Conservation (phyloP, 2,329 filamentous ascomycete genomes). For the Berkeleyomyces basicola region DNA sequence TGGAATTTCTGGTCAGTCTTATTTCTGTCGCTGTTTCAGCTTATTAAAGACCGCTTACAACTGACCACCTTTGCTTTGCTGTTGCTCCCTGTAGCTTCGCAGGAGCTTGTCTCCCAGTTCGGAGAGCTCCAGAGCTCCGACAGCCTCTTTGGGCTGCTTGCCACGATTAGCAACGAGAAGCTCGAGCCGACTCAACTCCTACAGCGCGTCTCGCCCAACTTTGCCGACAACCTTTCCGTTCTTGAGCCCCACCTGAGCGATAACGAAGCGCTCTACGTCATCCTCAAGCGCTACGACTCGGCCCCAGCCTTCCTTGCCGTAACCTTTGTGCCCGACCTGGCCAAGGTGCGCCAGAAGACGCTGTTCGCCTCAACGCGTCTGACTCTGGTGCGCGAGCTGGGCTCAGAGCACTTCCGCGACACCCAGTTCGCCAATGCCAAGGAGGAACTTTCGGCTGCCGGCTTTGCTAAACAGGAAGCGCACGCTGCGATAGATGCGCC, state of each 20-base stretch:
- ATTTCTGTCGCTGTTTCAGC: neutral
- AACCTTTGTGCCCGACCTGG: constrained; percentile 64
- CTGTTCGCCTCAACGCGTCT: constrained; percentile 64
- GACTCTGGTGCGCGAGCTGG: constrained; percentile 59
- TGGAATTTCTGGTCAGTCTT: constrained; percentile 49
- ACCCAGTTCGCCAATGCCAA: constrained; percentile 55
- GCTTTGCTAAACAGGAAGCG: constrained; percentile 56
- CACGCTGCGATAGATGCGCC: constrained; percentile 50
- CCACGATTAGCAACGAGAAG: constrained; percentile 51
- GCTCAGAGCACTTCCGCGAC: constrained; percentile 62
- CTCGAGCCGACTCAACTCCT: constrained; percentile 42
- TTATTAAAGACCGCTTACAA: neutral
- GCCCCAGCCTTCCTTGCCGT: constrained; percentile 48
- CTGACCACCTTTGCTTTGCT: neutral
- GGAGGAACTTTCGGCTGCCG: constrained; percentile 50
- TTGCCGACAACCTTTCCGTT: constrained; percentile 45
- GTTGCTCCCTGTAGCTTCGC: constrained; percentile 38
- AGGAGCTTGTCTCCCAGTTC: constrained; percentile 62
- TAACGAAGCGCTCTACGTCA: constrained; percentile 53
- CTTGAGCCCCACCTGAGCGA: constrained; percentile 48
- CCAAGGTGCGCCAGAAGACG: constrained; percentile 74
- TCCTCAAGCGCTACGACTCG: constrained; percentile 50
- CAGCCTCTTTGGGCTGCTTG: constrained; percentile 51
- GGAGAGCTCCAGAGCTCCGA: constrained; percentile 46
- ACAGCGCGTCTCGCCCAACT: constrained; percentile 38